Evolutionary conservation across 176 grass and related monocot species (phyloP), one percentile per base, ranked within the genome.

Genomic region (Alopecurus myosuroides): DNA sequence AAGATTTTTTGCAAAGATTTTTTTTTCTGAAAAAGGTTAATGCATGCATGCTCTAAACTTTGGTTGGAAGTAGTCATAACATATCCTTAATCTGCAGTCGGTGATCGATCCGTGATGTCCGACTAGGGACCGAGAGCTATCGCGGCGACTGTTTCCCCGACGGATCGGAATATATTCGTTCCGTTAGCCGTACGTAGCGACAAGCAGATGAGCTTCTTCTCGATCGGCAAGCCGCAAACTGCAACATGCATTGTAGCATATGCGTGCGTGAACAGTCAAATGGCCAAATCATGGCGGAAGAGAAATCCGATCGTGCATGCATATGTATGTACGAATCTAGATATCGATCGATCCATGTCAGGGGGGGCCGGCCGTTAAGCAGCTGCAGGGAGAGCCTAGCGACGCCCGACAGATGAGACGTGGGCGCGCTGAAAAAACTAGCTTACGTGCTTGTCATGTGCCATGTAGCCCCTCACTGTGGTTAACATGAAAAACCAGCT

Each of bases 401-500:
- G 63, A 14, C 73, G n/a, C 57, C 78, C 87, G 81, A 84, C 87
- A 88, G 81, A 79, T 42, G 29, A 5, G 87, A 88, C 75, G 81
- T 84, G 46, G 48, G 36, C 78, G 63, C 70, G 78, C 85, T 82
- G 81, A 83, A 84, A 88, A 88, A 48, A 11, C 40, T 36, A 75
- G 76, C 82, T 80, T 75, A 75, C 53, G 70, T 89, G 70, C 49
- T 81, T 85, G 88, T 89, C 88, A 85, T 76, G 39, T 26, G 31
- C 60, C 74, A 37, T 86, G 76, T 48, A 62, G 65, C 4, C 5
- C 20, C 13, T 29, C 8, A 51, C 82, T 28, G 56, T 76, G 41
- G 71, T 65, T 49, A 78, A 66, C 82, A 66, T 66, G 71, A 76
- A 63, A 63, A 63, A 31, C 39, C 39, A 77, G 79, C 80, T 82